Base-by-base conservation (phyloP, 2,329 filamentous ascomycete species). In the Pyrenophora seminiperda region DNA sequence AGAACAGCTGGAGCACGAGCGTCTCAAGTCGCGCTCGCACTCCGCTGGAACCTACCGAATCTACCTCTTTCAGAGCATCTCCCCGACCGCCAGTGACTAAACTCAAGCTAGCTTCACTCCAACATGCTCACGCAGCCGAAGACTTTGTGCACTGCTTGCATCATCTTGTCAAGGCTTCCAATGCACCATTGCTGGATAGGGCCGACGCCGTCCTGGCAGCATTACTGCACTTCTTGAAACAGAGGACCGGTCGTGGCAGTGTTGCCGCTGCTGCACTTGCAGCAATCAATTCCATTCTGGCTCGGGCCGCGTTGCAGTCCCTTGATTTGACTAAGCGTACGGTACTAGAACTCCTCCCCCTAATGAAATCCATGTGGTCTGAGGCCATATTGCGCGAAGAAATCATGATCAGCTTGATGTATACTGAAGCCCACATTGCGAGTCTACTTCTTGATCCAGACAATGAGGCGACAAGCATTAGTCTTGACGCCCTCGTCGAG, bases 331-430 rank as follows among this genome's bases (percentile, higher is more conserved):
- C 87, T 3, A 82, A 81, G 56, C 78, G 76, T 27, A 75, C 87
- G 30, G 79, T 88, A 13, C 75, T 78, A 46, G 79, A 83, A 5
- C 69, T 92, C 6, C 67, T 96, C 18, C 88, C 90, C 1, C 72
- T 92, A 36, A 84, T 96, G 57, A 83, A 82, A 47, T 81, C 83
- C 41, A 84, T 91, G 75, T 99, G 93, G 92, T 79, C 85, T 32
- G 67, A 71, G 27, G 41, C 44, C 56, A 81, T 83, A 11, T 59
- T 94, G 41, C 85, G 87, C 59, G 89, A 93, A 57, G 90, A 79
- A 50, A 88, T 96, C 69, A 78, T 95, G 27, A 85, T 85, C 59
- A 84, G 84, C 1, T 76, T 96, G 20, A 84, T 89, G 54, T 77
- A 83, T n/a, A 78, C 86, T 24, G 73, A 74, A 50, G 66, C 73